Evolutionary conservation across 192 early-diverging fungal species (phyloP).

Genomic region (Backusella morwellensis): DNA sequence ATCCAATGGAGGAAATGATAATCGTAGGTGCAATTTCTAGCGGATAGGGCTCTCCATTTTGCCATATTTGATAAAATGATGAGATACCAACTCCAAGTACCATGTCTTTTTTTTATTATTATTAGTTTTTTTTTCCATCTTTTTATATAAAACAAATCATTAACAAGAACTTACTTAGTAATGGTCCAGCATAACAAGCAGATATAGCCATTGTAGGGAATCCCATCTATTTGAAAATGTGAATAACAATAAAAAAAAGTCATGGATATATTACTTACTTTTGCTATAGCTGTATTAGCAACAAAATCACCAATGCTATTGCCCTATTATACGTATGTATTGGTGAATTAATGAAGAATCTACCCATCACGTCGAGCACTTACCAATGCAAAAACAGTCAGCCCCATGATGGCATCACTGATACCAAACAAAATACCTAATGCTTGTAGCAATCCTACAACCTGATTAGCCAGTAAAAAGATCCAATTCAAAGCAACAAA

Average conservation of each 20-base stretch:
- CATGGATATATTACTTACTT: not conserved
- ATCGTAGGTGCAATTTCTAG: constrained; percentile 65
- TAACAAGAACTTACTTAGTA: constrained; percentile 62
- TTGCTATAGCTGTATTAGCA: constrained; percentile 87
- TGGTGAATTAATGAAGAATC: not conserved
- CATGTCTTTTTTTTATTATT: constrained; percentile 46
- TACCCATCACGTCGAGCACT: not conserved
- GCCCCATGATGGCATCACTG: constrained; percentile 74
- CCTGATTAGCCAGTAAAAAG: constrained; percentile 80
- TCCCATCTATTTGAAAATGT: constrained; percentile 58
- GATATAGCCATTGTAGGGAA: constrained; percentile 92
- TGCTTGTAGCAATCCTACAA: constrained; percentile 80
- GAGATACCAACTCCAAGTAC: constrained; percentile 83
- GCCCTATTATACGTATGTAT: constrained; percentile 39
- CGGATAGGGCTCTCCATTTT: constrained; percentile 42
- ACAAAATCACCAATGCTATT: constrained; percentile 86
- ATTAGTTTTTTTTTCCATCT: not conserved
- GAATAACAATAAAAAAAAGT: not conserved
- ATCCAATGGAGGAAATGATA: constrained; percentile 64
- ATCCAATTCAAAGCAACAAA: constrained; percentile 78
- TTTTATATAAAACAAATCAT: not conserved
- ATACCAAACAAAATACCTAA: constrained; percentile 74
- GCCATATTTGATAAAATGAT: constrained; percentile 52
- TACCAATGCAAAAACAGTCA: constrained; percentile 84
- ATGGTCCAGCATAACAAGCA: constrained; percentile 91